Evolutionary conservation across 192 early-diverging fungal species (phyloP).

Genomic region (Chytriomyces confervae): DNA sequence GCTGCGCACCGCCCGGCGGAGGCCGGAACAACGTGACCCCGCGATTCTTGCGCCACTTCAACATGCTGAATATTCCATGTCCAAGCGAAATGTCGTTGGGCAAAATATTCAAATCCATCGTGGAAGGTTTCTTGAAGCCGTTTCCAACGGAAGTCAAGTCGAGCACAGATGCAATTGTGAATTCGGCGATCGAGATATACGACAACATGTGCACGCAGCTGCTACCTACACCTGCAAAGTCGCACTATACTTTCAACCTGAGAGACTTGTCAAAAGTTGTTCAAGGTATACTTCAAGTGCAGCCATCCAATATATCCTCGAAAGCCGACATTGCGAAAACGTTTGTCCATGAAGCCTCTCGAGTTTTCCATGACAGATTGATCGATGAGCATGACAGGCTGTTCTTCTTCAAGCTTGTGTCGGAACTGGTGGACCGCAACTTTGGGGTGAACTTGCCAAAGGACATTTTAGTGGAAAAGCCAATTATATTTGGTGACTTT

Average conservation of each 20-base stretch:
- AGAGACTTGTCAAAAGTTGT: constrained; percentile 65
- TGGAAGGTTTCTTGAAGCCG: constrained; percentile 63
- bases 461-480: constrained; percentile 54
- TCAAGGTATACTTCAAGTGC: constrained; percentile 61
- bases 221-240: constrained; percentile 65
- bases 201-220: constrained; percentile 65
- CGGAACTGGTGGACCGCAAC: constrained; percentile 64
- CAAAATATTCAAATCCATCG: constrained; percentile 62
- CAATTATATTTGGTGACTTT: constrained; percentile 68
- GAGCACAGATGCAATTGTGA: constrained; percentile 59
- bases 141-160: constrained; percentile 55
- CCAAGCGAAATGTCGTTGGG: constrained; percentile 58
- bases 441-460: constrained; percentile 57
- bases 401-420: constrained; percentile 61
- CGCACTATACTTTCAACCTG: constrained; percentile 68
- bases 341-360: constrained; percentile 63
- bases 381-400: constrained; percentile 62
- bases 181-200: constrained; percentile 64
- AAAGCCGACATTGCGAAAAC: constrained; percentile 59
- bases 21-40: constrained; percentile 62
- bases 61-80: constrained; percentile 61
- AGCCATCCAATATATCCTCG: constrained; percentile 43
- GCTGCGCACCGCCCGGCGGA: constrained; percentile 66
- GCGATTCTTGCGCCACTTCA: constrained; percentile 64
- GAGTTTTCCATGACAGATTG: constrained; percentile 65